Evolutionary conservation across 2,329 filamentous ascomycete genomes (phyloP), one percentile per base, ranked within the genome.

Genomic region (Fusarium fracticaudum): DNA sequence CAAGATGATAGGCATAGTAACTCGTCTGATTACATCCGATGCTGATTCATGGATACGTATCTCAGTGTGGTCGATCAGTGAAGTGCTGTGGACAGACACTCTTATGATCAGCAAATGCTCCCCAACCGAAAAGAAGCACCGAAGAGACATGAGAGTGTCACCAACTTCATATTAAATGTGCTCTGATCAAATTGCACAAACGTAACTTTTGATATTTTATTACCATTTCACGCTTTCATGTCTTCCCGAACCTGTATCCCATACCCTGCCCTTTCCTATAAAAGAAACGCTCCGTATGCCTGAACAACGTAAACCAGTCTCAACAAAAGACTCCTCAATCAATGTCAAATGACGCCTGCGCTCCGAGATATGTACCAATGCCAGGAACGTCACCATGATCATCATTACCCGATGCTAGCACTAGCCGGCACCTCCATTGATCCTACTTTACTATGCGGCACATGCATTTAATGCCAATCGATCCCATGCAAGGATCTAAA

Each of bases 331-430:
- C 64, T 67, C 60, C 61, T 37, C 51, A 47, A 31, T 10, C n/a
- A 53, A 73, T 64, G 50, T 50, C 47, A 48, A 71, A 68, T 57
- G 62, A 77, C 70, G 64, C 69, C 72, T 64, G 47, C 67, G 61
- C 74, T 64, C 64, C 60, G 55, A 58, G 57, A 63, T 60, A 73
- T 72, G 47, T 60, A 66, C 67, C 60, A 64, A 75, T 53, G 58
- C 64, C 38, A 71, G 65, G 59, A 66, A 66, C 57, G 54, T 59
- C 65, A 67, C 40, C 61, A 64, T 66, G 73, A 72, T 71, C 67
- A 57, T 48, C 64, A 54, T 68, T 60, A 72, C 72, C 64, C 64
- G 51, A 73, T 65, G 48, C 64, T 67, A 72, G 47, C 40, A 60
- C 40, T 35, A 48, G 40, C 54, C 41, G 43, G 44, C 43, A 66